A percentile compares a stretch with the other conserved stretches of the same genome.
Conservation (phyloP, 2,329 filamentous ascomycete species). For the Metarhizium album region DNA sequence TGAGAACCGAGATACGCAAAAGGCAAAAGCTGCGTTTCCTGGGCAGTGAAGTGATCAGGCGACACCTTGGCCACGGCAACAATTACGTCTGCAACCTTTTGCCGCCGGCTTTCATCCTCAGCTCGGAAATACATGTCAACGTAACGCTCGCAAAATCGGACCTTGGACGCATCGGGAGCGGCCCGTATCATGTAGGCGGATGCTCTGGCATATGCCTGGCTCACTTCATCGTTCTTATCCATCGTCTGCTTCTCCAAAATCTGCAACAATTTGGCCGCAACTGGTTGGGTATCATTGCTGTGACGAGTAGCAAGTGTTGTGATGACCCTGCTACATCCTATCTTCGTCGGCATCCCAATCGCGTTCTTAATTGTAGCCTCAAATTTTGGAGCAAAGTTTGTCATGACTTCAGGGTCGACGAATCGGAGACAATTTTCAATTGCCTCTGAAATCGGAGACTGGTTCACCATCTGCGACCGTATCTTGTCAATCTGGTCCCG, state of each 20-base stretch:
- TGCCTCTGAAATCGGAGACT: constrained; percentile 83
- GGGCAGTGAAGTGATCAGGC: constrained; percentile 72
- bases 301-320: constrained; percentile 77
- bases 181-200: constrained; percentile 72
- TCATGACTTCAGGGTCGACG: constrained; percentile 69
- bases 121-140: constrained; percentile 69
- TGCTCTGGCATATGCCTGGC: constrained; percentile 75
- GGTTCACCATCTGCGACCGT: constrained; percentile 68
- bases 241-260: constrained; percentile 71
- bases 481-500: constrained; percentile 85
- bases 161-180: constrained; percentile 36
- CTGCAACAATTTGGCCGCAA: constrained; percentile 66
- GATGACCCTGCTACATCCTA: constrained; percentile 78
- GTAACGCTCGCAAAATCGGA: constrained; percentile 40
- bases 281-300: constrained; percentile 60
- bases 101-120: constrained; percentile 64
- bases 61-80: constrained; percentile 76
- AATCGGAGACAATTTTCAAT: constrained; percentile 82
- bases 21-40: constrained; percentile 67
- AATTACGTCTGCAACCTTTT: constrained; percentile 73
- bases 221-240: constrained; percentile 90
- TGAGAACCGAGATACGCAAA: constrained; percentile 84
- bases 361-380: constrained; percentile 74
- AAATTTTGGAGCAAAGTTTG: constrained; percentile 57
- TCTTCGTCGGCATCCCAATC: constrained; percentile 86